phyloP scores from a whole-genome alignment of 2,329 filamentous ascomycete species.

The Pestalotiopsis sp. region DNA sequence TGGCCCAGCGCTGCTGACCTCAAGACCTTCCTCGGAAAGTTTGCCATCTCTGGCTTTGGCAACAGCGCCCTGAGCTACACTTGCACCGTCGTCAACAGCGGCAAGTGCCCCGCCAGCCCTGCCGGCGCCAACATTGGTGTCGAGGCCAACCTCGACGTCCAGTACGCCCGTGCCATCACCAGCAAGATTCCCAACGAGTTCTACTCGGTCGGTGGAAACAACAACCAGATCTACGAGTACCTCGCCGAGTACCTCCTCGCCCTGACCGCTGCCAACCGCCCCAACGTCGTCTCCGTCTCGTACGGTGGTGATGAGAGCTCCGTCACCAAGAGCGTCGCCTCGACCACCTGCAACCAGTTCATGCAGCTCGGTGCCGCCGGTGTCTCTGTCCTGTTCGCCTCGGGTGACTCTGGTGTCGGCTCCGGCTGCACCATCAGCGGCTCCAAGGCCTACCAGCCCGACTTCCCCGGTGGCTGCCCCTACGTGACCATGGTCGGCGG shows the following conservation, averaged over 20 bases:
- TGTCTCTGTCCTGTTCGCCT: slow-evolving; percentile 39
- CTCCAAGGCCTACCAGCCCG: slow-evolving; percentile 44
- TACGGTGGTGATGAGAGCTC: slow-evolving; percentile 72
- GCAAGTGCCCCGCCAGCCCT: slow-evolving; percentile 9
- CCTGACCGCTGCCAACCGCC: slow-evolving; percentile 46
- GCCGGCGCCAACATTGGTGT: slow-evolving; percentile 23
- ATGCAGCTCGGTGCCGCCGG: slow-evolving; percentile 69
- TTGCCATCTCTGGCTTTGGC: slow-evolving; percentile 3
- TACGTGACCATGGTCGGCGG: slow-evolving; percentile 63
- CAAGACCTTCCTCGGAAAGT: slow-evolving; percentile 6
- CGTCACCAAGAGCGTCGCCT: slow-evolving; percentile 61
- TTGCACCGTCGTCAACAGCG: slow-evolving; percentile 9
- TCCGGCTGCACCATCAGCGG: slow-evolving; percentile 37
- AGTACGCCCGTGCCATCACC: slow-evolving; percentile 49
- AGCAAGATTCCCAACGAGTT: slow-evolving; percentile 28
- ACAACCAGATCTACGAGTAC: slow-evolving; percentile 30
- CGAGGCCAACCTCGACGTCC: slow-evolving; percentile 62
- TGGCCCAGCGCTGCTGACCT: slow-evolving; percentile 5
- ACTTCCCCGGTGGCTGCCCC: slow-evolving; percentile 58
- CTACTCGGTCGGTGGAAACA: slow-evolving; percentile 57
- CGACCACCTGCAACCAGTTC: slow-evolving; percentile 64
- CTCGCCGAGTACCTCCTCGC: slow-evolving; percentile 26
- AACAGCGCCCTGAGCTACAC: slow-evolving; percentile 10
- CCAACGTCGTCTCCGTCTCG: slow-evolving; percentile 65
- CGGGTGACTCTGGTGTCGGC: slow-evolving; percentile 44